Conservation (phyloP, 345 rosid species). For the Linum usitatissimum region DNA sequence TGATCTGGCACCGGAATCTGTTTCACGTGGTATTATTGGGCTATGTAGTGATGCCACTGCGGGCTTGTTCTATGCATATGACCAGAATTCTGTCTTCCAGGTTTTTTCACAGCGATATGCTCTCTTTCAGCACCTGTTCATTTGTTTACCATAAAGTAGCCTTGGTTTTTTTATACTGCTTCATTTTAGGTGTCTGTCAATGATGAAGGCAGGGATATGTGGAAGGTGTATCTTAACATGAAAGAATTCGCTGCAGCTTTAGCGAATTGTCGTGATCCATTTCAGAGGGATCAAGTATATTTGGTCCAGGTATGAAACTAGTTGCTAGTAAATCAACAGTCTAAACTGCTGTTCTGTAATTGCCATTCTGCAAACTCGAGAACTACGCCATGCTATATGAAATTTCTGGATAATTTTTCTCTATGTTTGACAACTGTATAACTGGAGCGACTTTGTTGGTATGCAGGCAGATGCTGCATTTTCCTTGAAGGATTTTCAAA, state of each 20-base stretch:
- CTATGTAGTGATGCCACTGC: constrained; percentile 97
- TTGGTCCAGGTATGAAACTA: constrained; percentile 63
- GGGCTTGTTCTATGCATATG: constrained; percentile 92
- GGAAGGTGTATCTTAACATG: constrained; percentile 96
- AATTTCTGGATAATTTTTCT: constrained; percentile 10
- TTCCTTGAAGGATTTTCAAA: constrained; percentile 62
- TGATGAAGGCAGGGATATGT: constrained; percentile 97
- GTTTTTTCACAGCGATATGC: constrained; percentile 26
- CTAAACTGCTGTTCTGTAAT: background rate
- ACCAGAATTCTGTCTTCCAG: constrained; percentile 92
- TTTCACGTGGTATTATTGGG: constrained; percentile 83
- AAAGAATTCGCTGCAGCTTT: constrained; percentile 92
- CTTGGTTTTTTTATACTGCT: constrained; percentile 8
- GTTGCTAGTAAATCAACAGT: constrained; percentile 2
- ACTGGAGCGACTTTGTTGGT: constrained; percentile 19
- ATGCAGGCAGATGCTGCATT: constrained; percentile 96
- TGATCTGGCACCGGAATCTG: constrained; percentile 79
- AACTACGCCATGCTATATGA: constrained; percentile 1
- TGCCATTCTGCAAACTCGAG: constrained; percentile 1
- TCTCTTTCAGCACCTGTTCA: constrained; percentile 5
- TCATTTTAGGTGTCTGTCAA: constrained; percentile 66
- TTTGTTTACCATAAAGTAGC: constrained; percentile 7
- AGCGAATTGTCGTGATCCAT: constrained; percentile 77
- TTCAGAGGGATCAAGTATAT: constrained; percentile 96
- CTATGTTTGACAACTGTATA: constrained; percentile 11